Base-by-base conservation (phyloP, 257 asterid species). In the Solanum etuberosum region DNA sequence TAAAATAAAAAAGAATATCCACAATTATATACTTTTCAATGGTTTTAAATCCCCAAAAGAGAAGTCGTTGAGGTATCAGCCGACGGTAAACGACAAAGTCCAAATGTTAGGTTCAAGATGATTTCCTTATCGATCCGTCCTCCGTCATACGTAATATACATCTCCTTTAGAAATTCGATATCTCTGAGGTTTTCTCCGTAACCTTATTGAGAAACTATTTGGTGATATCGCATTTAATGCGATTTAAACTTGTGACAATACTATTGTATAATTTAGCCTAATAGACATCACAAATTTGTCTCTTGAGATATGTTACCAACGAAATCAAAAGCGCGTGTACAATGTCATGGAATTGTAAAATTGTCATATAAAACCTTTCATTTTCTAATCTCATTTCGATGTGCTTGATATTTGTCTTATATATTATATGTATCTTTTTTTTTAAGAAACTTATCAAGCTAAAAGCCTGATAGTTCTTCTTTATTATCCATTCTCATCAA, bases 171-270 rank as follows among this genome's bases (percentile, higher is more conserved):
- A 51, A 3, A 18, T 9, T 51, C 2, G 4, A 18, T 16, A 51
- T 6, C 3, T 51, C 0, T 2, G 0, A 51, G 0, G 1, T 51
- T 6, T 51, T 2, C 6, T 51, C 5, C 1, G 2, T 18, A 7
- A 54, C 0, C 18, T 9, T 54, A 54, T 51, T 51, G 9, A 48
- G 9, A 51, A 51, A 51, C 3, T 51, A 51, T 51, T 51, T 18
- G 0, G 6, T 16, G 0, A 20, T 54, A 54, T 63, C 32, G 2
- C 1, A 63, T n/a, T 63, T 63, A 4, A 11, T 10, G 14, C 2
- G 32, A 63, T 63, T 11, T 7, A 63, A 63, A 63, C 8, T 63
- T 12, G 5, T 61, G 8, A 61, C 32, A 5, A 12, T 63, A 54
- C 29, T 2, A 51, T 51, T 12, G n/a, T 21, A 21, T 21, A n/a